Base-by-base conservation (phyloP, 1,284 basidiomycete genomes). In the Coniferiporia sulphurascens region DNA sequence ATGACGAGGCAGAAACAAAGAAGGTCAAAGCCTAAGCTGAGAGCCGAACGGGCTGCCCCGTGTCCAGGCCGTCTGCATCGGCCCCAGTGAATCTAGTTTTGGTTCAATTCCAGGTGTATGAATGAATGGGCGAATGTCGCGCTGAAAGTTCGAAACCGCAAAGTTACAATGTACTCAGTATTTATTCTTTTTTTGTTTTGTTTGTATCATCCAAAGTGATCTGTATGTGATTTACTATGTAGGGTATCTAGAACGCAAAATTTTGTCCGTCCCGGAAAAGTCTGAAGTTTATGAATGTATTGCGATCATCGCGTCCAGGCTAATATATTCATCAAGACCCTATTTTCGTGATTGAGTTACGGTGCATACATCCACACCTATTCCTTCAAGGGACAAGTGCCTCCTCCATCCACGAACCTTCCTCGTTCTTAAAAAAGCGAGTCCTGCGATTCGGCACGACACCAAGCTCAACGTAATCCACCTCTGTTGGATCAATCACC, bases 391-490 rank as follows among this genome's bases (percentile, higher is more conserved):
- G 86, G 12, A 85, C 84, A 8, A 86, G 59, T 44, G 76, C 73
- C 61, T 79, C 74, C 65, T 84, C 83, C 53, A 72, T 70, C 81
- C 87, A 88, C 44, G 67, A 68, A 0, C 64, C 68, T 21, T 66
- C 66, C 15, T 65, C 60, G 27, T 68, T 71, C 65, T 74, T 72
- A 58, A 69, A 75, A 63, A 83, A 89, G 55, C 69, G 70, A 32
- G 80, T 83, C 65, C 88, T 73, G 62, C 76, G 75, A 64, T 87
- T 79, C 17, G 85, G 85, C 17, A 72, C 60, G 9, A 77, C 73
- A 0, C 72, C 78, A 51, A 89, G 66, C 66, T 86, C 84, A 4
- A 83, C 66, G 71, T 81, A 82, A 67, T 90, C 87, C 45, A 89
- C 81, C 58, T 81, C 76, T 1, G 70, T 65, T 3, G 87, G 85